Percentiles rank a stretch among this genome's conserved stretches.
phyloP scores from a whole-genome alignment of 805 yeast species.

The Saturnispora dispora region DNA sequence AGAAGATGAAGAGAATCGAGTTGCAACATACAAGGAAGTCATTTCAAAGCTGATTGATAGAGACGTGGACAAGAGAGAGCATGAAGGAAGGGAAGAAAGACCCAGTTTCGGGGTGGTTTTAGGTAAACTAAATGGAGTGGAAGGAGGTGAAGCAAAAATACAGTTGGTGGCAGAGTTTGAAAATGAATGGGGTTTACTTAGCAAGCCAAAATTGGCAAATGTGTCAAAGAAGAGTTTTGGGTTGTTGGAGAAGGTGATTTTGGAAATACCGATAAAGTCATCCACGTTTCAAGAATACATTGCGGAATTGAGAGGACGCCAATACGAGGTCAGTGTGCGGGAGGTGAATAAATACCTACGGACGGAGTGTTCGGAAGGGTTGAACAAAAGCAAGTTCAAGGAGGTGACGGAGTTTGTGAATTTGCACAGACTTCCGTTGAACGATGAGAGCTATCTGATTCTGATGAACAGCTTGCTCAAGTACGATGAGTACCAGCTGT shows the following conservation, averaged over 20 bases:
- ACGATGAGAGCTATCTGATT: conserved; percentile 13
- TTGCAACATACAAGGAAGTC: conserved; percentile 1
- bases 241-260: background rate
- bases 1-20: background rate
- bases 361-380: background rate
- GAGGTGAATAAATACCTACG: conserved; percentile 2
- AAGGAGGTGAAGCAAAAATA: conserved; percentile 1
- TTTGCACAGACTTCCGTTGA: conserved; percentile 1
- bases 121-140: background rate
- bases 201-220: conserved; percentile 5
- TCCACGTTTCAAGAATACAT: conserved; percentile 1
- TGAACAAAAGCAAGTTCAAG: background rate
- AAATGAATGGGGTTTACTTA: conserved; percentile 6
- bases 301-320: conserved; percentile 1
- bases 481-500: conserved; percentile 12
- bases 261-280: background rate
- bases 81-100: background rate
- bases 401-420: background rate
- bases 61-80: background rate
- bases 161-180: background rate
- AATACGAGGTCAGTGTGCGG: conserved; percentile 1
- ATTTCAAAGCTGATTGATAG: background rate
- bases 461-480: conserved; percentile 15
- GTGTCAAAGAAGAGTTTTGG: background rate
- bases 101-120: background rate